Conservation (phyloP, 129 eudicot genomes). For the Flaveria linearis region DNA sequence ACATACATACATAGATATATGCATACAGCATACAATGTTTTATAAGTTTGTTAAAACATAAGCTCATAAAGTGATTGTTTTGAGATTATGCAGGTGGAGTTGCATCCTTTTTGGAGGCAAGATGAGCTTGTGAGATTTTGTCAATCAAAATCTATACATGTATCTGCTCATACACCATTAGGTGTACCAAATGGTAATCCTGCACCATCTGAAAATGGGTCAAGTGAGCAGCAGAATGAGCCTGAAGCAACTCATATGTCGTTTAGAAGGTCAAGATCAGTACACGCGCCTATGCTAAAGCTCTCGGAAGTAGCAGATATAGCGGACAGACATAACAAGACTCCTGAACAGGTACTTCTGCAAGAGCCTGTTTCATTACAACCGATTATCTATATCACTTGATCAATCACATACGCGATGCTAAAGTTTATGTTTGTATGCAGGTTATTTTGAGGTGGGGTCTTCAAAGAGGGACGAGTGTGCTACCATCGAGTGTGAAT, state of each 20-base stretch:
- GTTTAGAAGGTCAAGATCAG: conserved; percentile 60
- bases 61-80: not conserved
- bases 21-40: not conserved
- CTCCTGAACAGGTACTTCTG: conserved; percentile 56
- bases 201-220: conserved; percentile 38
- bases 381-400: not conserved
- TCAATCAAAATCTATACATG: conserved; percentile 60
- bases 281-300: conserved; percentile 59
- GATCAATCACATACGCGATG: not conserved
- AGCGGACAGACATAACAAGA: conserved; percentile 52
- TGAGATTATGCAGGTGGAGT: conserved; percentile 45
- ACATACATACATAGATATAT: not conserved
- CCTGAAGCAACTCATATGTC: conserved; percentile 51
- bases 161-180: conserved; percentile 65
- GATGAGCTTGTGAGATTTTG: conserved; percentile 59
- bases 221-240: conserved; percentile 43
- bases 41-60: not conserved
- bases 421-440: not conserved
- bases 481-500: conserved; percentile 55
- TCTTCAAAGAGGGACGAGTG: conserved; percentile 54
- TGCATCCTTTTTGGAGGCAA: conserved; percentile 73
- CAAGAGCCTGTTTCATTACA: not conserved
- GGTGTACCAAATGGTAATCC: conserved; percentile 49
- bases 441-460: conserved; percentile 63
- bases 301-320: conserved; percentile 56